Percentiles rank a stretch among this genome's conserved stretches.
Evolutionary conservation across 192 early-diverging fungal genomes (phyloP).

Genomic region (Spinellus fusiger): DNA sequence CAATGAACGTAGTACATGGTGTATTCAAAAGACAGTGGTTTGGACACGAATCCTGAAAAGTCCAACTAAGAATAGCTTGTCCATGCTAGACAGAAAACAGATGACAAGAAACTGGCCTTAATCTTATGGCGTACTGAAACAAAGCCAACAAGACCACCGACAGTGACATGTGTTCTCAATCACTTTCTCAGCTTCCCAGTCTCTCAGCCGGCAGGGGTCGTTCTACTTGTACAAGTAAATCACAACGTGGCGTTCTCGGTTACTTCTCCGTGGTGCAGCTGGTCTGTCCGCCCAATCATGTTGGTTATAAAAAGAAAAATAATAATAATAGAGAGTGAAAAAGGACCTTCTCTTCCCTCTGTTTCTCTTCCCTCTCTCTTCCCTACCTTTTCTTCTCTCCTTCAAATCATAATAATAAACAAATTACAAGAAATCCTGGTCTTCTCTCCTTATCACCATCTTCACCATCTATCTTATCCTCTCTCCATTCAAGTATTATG

Average conservation of each 20-base stretch:
- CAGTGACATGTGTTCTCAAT: slow-evolving; percentile 16
- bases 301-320: background rate
- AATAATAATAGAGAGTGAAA: too few relatives aligned
- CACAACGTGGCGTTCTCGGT: background rate
- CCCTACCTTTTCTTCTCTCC: too few relatives aligned
- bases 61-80: background rate
- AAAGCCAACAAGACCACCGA: background rate
- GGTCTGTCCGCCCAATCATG: background rate
- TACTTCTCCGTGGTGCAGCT: background rate
- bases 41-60: too few relatives aligned
- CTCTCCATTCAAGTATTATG: too few relatives aligned
- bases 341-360: background rate
- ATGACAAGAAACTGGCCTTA: too few relatives aligned
- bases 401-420: too few relatives aligned
- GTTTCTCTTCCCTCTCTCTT: background rate
- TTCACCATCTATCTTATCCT: too few relatives aligned
- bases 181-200: slow-evolving; percentile 5
- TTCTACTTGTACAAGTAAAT: background rate
- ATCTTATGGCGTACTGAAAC: background rate
- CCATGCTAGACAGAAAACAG: background rate
- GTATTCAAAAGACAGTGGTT: too few relatives aligned
- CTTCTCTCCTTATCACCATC: too few relatives aligned
- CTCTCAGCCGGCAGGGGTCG: slow-evolving; percentile 8
- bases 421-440: too few relatives aligned
- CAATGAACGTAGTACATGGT: too few relatives aligned